These are phyloP conservation scores for Leucocoprinus leucothites DNA, from an alignment of 768 basidiomycete species.

Conservation along the genomic window DNA sequence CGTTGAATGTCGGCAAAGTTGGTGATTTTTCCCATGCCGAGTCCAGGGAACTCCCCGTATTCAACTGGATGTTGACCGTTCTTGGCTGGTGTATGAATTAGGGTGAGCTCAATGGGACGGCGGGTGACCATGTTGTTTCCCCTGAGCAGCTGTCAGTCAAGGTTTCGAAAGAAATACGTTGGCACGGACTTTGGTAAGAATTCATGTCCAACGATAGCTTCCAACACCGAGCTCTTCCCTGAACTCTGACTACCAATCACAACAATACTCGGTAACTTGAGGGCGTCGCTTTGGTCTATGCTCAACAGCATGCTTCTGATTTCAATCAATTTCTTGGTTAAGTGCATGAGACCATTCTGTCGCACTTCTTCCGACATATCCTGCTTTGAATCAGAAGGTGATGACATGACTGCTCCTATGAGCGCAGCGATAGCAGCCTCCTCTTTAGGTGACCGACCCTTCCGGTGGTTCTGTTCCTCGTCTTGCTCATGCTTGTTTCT, in stretches of 20 bases:
- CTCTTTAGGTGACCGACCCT: slow-evolving; percentile 52
- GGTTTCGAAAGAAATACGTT: neutral
- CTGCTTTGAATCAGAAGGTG: slow-evolving; percentile 62
- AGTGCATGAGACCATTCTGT: slow-evolving; percentile 86
- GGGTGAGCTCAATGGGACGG: slow-evolving; percentile 95
- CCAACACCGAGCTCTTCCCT: slow-evolving; percentile 96
- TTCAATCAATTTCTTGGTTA: slow-evolving; percentile 94
- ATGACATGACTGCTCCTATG: slow-evolving; percentile 74
- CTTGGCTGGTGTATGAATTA: slow-evolving; percentile 81
- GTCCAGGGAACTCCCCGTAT: slow-evolving; percentile 92
- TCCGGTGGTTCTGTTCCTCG: slow-evolving; percentile 26
- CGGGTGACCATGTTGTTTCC: slow-evolving; percentile 99
- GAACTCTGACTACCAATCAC: slow-evolving; percentile 98
- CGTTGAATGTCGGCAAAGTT: slow-evolving; percentile 92
- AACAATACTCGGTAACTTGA: slow-evolving; percentile 96
- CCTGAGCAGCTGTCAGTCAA: slow-evolving; percentile 37
- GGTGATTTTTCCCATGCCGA: slow-evolving; percentile 86
- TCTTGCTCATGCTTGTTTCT: slow-evolving; percentile 29
- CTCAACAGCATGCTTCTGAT: slow-evolving; percentile 92
- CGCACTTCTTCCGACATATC: slow-evolving; percentile 38
- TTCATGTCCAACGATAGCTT: slow-evolving; percentile 96
- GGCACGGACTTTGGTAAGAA: slow-evolving; percentile 91
- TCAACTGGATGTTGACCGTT: slow-evolving; percentile 59
- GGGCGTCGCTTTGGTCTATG: slow-evolving; percentile 92
- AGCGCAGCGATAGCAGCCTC: slow-evolving; percentile 69